These are phyloP conservation scores for Dalechampia spathulata DNA, from an alignment of 441 rosid genomes.

Conservation along the genomic window DNA sequence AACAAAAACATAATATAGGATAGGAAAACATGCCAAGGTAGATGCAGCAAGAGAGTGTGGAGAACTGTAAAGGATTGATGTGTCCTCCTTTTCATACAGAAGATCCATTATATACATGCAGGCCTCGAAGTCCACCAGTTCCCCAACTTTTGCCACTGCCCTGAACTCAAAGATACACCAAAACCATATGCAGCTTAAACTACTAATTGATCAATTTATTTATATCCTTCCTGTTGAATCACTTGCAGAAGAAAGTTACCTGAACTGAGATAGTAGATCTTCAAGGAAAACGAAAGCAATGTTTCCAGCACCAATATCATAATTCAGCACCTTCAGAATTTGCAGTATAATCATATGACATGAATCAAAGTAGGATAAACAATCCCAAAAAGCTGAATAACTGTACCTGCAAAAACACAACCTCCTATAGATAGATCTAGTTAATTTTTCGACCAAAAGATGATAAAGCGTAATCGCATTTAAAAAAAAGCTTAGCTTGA, in stretches of 20 bases:
- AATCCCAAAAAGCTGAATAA: background rate
- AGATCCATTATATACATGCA: conserved; percentile 89
- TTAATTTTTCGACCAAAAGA: conserved; percentile 8
- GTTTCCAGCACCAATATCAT: conserved; percentile 60
- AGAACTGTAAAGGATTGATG: conserved; percentile 39
- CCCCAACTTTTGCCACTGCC: conserved; percentile 64
- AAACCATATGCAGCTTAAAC: background rate
- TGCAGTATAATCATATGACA: conserved; percentile 12
- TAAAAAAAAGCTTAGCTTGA: background rate
- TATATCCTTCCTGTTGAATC: background rate
- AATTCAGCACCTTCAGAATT: conserved; percentile 42
- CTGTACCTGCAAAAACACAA: conserved; percentile 65
- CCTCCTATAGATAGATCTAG: conserved; percentile 38
- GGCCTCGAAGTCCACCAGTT: conserved; percentile 55
- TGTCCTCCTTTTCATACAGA: conserved; percentile 69
- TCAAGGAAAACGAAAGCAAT: conserved; percentile 49
- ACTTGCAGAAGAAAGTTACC: conserved; percentile 27
- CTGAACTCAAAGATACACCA: conserved; percentile 23
- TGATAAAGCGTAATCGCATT: background rate
- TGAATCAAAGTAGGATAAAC: conserved; percentile 1
- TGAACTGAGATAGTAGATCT: conserved; percentile 51
- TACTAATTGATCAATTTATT: background rate
- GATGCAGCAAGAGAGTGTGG: conserved; percentile 65
- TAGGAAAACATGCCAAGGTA: conserved; percentile 42
- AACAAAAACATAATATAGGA: background rate